A percentile compares a stretch with the other conserved stretches of the same genome.
These are phyloP conservation scores for Castanopsis chinensis DNA, from an alignment of 306 rosid genomes.

Conservation along the genomic window DNA sequence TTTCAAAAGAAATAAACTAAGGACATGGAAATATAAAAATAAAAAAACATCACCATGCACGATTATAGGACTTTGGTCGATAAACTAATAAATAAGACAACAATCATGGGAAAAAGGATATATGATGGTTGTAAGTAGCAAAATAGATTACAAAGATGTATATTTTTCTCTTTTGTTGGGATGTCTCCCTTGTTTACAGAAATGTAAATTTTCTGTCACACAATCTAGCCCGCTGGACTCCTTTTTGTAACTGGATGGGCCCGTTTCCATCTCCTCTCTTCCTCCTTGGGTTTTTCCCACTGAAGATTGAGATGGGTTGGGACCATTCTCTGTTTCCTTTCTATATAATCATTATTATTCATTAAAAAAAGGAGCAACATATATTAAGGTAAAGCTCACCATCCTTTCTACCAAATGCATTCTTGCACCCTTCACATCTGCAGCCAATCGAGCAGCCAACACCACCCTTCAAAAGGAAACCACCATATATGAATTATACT, in stretches of 20 bases:
- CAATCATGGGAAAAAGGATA: neutral
- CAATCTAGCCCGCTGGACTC: too few relatives aligned
- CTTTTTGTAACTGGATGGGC: too few relatives aligned
- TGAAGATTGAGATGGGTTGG: too few relatives aligned
- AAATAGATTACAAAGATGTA: neutral
- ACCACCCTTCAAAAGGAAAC: constrained; percentile 61
- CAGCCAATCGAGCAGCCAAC: constrained; percentile 85
- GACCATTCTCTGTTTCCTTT: too few relatives aligned
- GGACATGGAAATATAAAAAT: neutral
- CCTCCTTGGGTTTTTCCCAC: too few relatives aligned
- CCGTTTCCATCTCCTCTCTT: too few relatives aligned
- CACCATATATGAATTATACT: constrained; percentile 30
- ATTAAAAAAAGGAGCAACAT: neutral
- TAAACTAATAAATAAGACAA: neutral
- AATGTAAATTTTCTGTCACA: too few relatives aligned
- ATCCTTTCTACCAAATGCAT: constrained; percentile 77
- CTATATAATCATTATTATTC: too few relatives aligned
- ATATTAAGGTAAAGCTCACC: constrained; percentile 46
- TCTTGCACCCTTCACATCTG: constrained; percentile 88
- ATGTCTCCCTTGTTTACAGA: too few relatives aligned
- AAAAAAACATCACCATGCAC: neutral
- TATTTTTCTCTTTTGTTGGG: too few relatives aligned
- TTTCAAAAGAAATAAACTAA: constrained; percentile 11
- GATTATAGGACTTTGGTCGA: neutral
- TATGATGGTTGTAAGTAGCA: neutral